Percentiles rank a stretch among this genome's conserved stretches.
Evolutionary conservation across 2,329 filamentous ascomycete genomes (phyloP).

Genomic region (Aspergillus sp.): DNA sequence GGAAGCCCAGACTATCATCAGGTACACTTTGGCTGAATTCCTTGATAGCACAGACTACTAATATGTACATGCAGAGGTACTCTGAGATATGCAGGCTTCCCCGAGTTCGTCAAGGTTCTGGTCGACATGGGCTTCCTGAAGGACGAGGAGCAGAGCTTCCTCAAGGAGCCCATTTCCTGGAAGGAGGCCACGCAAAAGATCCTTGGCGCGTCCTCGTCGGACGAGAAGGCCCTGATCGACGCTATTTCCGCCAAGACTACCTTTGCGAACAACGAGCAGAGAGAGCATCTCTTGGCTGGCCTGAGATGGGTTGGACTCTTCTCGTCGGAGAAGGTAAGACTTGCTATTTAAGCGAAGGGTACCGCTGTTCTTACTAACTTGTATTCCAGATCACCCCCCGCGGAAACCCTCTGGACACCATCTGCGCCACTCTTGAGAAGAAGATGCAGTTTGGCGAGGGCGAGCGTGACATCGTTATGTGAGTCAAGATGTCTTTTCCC

Average conservation of each 20-base stretch:
- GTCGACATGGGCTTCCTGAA: conserved; percentile 87
- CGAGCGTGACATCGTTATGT: conserved; percentile 79
- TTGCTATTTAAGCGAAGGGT: too few relatives aligned
- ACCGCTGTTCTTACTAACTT: too few relatives aligned
- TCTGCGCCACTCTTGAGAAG: conserved; percentile 82
- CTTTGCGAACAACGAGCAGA: conserved; percentile 67
- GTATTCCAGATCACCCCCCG: conserved; percentile 51
- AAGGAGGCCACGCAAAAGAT: conserved; percentile 80
- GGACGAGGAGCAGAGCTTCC: conserved; percentile 63
- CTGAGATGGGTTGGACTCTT: conserved; percentile 70
- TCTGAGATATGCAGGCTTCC: conserved; percentile 84
- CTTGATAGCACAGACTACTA: too few relatives aligned
- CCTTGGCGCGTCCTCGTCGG: conserved; percentile 64
- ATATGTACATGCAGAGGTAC: conserved; percentile 52
- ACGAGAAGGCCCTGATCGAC: conserved; percentile 66
- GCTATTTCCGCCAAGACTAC: conserved; percentile 73
- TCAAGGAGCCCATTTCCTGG: conserved; percentile 71
- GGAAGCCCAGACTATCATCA: conserved; percentile 75
- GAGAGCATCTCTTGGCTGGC: conserved; percentile 66
- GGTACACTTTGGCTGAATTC: too few relatives aligned
- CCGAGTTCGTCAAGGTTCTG: conserved; percentile 81
- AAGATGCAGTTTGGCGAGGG: conserved; percentile 85
- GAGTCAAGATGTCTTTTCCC: too few relatives aligned
- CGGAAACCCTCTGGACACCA: conserved; percentile 82
- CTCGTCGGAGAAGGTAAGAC: conserved; percentile 60